Evolutionary conservation across 2,329 filamentous ascomycete genomes (phyloP), one percentile per base, ranked within the genome.

Genomic region (Fusarium dlaminii): DNA sequence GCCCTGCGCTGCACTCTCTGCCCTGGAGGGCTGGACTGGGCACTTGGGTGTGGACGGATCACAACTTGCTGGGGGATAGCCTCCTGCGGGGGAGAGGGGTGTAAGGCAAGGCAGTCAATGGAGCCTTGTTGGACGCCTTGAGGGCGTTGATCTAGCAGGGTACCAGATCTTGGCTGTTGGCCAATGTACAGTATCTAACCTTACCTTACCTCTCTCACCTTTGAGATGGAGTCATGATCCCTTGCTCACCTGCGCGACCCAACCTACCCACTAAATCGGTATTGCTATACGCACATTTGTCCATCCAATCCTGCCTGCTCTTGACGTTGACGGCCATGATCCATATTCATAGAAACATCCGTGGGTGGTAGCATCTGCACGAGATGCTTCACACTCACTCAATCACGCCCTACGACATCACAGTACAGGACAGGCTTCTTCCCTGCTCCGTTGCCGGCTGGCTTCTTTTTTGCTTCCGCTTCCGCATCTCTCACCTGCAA

Each of bases 1-100:
- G 66, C 70, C 70, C 59, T 73, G 69, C 37, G 65, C 40, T 58
- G 40, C 40, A 36, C 24, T 56, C 51, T 73, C 69, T 73, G 70
- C 70, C 70, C 71, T 71, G 70, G 40, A 74, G 57, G 71, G 71
- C 71, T 73, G 63, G 59, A 30, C 22, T 49, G 24, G 29, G 39
- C 32, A 27, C 30, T 51, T 22, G 27, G 42, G 62, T 29, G 71
- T 65, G 52, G 43, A 40, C 58, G 40, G 20, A 69, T 30, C 17
- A 48, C 24, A 22, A 20, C 36, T 46, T 57, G 42, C 40, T 56
- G 60, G 51, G 39, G 36, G 34, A 49, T 67, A 49, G 70, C 43
- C 36, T 57, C 48, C 43, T 40, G 61, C 55, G 65, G 70, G 70
- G 71, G 55, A 60, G 66, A 55, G 70, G 66, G 71, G 71, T 74